Evolutionary conservation across 805 yeast species (phyloP).

Genomic region (Saccharomyces eubayanus): DNA sequence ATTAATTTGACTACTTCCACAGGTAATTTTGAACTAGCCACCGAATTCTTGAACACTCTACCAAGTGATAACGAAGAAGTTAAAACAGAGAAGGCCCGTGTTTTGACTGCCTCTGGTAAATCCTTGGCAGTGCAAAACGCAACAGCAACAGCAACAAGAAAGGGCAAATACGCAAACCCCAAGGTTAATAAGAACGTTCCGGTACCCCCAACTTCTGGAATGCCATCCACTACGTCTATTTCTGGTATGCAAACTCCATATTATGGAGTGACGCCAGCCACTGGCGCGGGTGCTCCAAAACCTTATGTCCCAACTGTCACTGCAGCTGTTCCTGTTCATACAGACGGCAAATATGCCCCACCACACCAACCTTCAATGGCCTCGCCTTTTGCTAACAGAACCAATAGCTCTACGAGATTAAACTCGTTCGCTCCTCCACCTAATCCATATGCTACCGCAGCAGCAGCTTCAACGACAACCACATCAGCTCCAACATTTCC

Average conservation of each 20-base stretch:
- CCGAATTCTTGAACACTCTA: constrained; percentile 54
- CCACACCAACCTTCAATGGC: neutral
- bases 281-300: constrained; percentile 2
- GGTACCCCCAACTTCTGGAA: constrained; percentile 5
- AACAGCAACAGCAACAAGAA: constrained; percentile 2
- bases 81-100: constrained; percentile 69
- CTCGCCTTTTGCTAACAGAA: constrained; percentile 7
- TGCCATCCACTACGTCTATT: constrained; percentile 4
- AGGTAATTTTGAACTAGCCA: constrained; percentile 80
- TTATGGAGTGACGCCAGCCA: neutral
- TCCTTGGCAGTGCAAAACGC: constrained; percentile 6
- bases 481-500: constrained; percentile 22
- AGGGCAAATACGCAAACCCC: neutral
- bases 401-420: constrained; percentile 12
- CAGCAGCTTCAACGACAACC: constrained; percentile 8
- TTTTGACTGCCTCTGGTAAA: constrained; percentile 53
- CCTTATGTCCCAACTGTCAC: constrained; percentile 17
- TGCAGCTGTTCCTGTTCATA: constrained; percentile 14
- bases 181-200: neutral
- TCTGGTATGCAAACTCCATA: neutral
- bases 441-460: constrained; percentile 25
- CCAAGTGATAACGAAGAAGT: constrained; percentile 70
- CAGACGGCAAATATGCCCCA: constrained; percentile 18
- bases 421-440: constrained; percentile 18
- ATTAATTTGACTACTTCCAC: constrained; percentile 68